Base-by-base conservation (phyloP, 2,329 filamentous ascomycete genomes). In the Ascochyta lentis region DNA sequence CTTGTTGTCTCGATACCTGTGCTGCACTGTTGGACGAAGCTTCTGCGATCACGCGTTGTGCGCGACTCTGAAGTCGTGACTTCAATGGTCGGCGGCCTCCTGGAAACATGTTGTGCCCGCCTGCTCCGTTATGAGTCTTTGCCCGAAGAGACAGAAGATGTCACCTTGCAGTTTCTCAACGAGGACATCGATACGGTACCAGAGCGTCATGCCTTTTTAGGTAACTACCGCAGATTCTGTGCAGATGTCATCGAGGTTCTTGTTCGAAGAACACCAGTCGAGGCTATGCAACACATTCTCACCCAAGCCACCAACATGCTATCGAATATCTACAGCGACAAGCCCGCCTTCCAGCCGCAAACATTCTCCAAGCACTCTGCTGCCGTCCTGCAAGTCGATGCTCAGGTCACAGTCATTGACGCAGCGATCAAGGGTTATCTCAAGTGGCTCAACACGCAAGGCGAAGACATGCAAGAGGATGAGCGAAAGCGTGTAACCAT, bases 171-270 rank as follows among this genome's bases (percentile, higher is more conserved):
- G 10, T 95, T 96, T 63, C 82, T 99, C 1, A 83, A 92, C 67
- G 93, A 98, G 69, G 95, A 99, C 71, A 96, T 96, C 52, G 95
- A 99, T 69, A 98, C 94, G 0, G 81, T 94, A 19, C 95, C 95
- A 0, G 95, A 99, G 73, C 86, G 92, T 23, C 95, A 99, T 76
- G 92, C 92, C 1, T 99, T 99, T 73, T 83, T 98, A 10, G 92
- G 94, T 4, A 98, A 99, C 70, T 99, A 99, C 74, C 85, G 95
- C 35, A 86, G 95, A 56, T 98, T 96, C 69, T 95, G 92, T 73
- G 87, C 88, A 3, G 89, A 91, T 56, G 85, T 97, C 24, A 92
- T 99, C 51, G 94, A 98, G 76, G 84, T 84, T 15, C 91, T 98
- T 60, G 92, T 96, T 22, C 85, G 90, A 62, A 84, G 90, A 64